phyloP scores from a whole-genome alignment of 1,284 basidiomycete species.

The Fomitopsis palustris region DNA sequence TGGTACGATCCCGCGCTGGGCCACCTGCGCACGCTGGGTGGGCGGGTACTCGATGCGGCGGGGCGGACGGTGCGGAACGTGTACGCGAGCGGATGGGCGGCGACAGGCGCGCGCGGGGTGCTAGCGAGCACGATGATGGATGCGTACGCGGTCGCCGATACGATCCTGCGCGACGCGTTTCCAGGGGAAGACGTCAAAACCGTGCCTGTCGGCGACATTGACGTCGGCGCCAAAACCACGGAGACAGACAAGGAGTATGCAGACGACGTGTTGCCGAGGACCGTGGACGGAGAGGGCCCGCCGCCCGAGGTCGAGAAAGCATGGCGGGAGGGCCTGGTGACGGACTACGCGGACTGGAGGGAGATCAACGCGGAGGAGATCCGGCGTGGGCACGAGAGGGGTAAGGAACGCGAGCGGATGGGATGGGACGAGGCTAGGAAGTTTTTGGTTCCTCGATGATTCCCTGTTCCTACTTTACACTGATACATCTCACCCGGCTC shows the following conservation, averaged over 20 bases:
- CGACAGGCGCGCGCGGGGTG: slow-evolving; percentile 89
- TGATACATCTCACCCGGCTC: no score
- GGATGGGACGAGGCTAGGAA: slow-evolving; percentile 51
- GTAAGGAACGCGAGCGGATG: slow-evolving; percentile 82
- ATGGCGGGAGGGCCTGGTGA: slow-evolving; percentile 44
- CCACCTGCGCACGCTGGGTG: slow-evolving; percentile 51
- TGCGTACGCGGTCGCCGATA: slow-evolving; percentile 78
- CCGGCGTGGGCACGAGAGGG: slow-evolving; percentile 47
- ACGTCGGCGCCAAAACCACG: slow-evolving; percentile 5
- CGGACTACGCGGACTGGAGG: slow-evolving; percentile 69
- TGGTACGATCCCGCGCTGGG: slow-evolving; percentile 52
- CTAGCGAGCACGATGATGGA: slow-evolving; percentile 94
- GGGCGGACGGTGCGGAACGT: slow-evolving; percentile 53
- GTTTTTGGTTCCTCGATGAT: slow-evolving; percentile 32
- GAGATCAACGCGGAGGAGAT: slow-evolving; percentile 65
- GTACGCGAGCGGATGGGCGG: slow-evolving; percentile 96
- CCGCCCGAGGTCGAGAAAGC: slow-evolving; percentile 56
- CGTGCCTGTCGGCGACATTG: slow-evolving; percentile 11
- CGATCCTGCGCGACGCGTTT: slow-evolving; percentile 57
- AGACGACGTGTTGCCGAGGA: slow-evolving; percentile 8
- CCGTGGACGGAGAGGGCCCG: slow-evolving; percentile 38
- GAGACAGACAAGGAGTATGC: slow-evolving; percentile 4
- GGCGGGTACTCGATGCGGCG: slow-evolving; percentile 46
- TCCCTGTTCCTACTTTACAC: not conserved
- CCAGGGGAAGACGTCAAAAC: slow-evolving; percentile 17